Evolutionary conservation across 805 yeast genomes (phyloP).

Genomic region (Suhomyces vadensis): DNA sequence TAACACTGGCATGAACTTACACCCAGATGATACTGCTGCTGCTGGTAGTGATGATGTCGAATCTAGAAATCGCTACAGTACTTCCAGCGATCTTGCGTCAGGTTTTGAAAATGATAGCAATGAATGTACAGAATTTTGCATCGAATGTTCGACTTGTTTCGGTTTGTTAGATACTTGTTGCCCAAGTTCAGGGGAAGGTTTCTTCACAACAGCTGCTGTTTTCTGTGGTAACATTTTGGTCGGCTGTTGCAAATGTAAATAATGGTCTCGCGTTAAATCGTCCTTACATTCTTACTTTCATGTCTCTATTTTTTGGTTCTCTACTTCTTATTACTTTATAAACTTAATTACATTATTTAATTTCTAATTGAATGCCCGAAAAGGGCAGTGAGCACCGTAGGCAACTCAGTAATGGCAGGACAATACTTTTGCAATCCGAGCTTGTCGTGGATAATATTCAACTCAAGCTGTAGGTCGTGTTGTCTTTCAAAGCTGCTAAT

Average conservation of each 20-base stretch:
- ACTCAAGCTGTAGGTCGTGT: neutral
- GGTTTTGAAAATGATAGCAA: conserved; percentile 40
- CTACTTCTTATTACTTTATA: too few species aligned
- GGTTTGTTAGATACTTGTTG: conserved; percentile 43
- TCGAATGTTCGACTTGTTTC: conserved; percentile 39
- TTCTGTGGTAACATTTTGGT: conserved; percentile 40
- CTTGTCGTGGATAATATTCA: neutral
- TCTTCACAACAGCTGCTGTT: conserved; percentile 34
- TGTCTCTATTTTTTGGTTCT: too few species aligned
- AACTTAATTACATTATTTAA: too few species aligned
- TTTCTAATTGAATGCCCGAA: neutral
- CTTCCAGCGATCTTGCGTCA: conserved; percentile 27
- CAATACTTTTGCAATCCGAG: neutral
- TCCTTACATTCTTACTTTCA: too few species aligned
- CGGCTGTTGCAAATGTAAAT: conserved; percentile 29
- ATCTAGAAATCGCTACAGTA: conserved; percentile 16
- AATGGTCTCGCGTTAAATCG: neutral
- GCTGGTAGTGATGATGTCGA: neutral
- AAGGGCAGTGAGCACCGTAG: neutral
- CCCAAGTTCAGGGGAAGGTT: conserved; percentile 45
- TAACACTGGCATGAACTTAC: conserved; percentile 6
- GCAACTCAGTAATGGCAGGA: neutral
- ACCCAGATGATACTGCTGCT: neutral
- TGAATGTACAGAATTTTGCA: conserved; percentile 45
- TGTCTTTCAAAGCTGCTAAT: neutral